A percentile compares a stretch with the other conserved stretches of the same genome.
Conservation (phyloP, 192 early-diverging fungal species). For the Radiomyces spectabilis region DNA sequence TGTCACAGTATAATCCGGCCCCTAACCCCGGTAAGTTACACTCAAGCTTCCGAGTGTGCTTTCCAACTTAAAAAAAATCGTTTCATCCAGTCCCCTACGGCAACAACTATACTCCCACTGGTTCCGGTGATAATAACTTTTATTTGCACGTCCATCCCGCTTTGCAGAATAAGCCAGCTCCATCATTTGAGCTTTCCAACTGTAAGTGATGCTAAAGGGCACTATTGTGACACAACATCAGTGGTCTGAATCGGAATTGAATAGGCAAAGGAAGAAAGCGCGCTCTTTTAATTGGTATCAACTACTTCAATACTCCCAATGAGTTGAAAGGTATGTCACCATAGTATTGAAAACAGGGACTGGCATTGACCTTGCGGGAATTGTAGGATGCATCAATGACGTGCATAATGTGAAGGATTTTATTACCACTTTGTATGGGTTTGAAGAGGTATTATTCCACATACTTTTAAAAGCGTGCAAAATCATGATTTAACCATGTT, state of each 20-base stretch:
- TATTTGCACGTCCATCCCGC: slow-evolving; percentile 13
- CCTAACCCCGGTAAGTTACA: background rate
- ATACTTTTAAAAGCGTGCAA: background rate
- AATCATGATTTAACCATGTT: background rate
- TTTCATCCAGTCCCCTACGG: background rate
- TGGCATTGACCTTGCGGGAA: background rate
- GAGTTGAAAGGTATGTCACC: slow-evolving; percentile 52
- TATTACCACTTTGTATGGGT: slow-evolving; percentile 55
- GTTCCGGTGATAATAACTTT: background rate
- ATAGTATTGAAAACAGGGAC: background rate
- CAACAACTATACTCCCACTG: background rate
- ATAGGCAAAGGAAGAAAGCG: slow-evolving; percentile 56
- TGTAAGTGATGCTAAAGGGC: slow-evolving; percentile 21
- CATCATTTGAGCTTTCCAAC: slow-evolving; percentile 42
- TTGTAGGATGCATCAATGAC: slow-evolving; percentile 75
- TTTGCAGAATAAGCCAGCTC: slow-evolving; percentile 19
- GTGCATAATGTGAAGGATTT: slow-evolving; percentile 70
- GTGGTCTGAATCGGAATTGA: background rate
- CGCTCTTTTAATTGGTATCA: slow-evolving; percentile 89
- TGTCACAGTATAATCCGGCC: background rate
- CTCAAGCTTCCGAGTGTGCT: background rate
- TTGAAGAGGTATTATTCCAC: slow-evolving; percentile 31
- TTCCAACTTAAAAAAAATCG: background rate
- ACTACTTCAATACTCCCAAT: slow-evolving; percentile 64
- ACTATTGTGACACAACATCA: background rate